phyloP scores from a whole-genome alignment of 208 protist species.

The Crithidia expoeki region DNA sequence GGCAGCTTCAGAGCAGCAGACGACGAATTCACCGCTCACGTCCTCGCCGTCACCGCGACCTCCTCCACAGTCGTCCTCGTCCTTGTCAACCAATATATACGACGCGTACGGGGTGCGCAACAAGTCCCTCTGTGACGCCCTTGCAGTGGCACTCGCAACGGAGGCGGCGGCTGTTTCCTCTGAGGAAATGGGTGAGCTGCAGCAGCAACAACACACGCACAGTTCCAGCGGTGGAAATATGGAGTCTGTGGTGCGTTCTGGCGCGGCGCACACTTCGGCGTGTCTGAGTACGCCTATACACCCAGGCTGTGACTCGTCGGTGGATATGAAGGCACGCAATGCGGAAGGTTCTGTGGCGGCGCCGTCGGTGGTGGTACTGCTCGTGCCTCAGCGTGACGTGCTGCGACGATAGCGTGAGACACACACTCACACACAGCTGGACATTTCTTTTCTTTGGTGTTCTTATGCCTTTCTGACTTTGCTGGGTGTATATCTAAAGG shows the following conservation, averaged over 20 bases:
- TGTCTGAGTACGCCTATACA: not conserved
- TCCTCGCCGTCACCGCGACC: not conserved
- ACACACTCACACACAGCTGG: not conserved
- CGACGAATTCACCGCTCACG: not conserved
- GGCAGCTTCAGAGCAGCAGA: slow-evolving; percentile 4
- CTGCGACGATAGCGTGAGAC: slow-evolving; percentile 14
- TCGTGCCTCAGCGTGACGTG: slow-evolving; percentile 30
- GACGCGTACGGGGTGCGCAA: slow-evolving; percentile 25
- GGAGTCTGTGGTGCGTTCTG: not conserved
- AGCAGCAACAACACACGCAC: not conserved
- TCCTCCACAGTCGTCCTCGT: not conserved
- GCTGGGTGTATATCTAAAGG: not conserved
- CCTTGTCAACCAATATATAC: not conserved
- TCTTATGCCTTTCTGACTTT: not conserved
- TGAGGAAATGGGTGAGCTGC: not conserved
- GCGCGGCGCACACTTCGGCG: not conserved
- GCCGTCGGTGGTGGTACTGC: slow-evolving; percentile 31
- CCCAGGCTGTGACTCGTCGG: not conserved
- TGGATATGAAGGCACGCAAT: not conserved
- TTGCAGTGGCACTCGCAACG: slow-evolving; percentile 33
- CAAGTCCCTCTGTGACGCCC: slow-evolving; percentile 41
- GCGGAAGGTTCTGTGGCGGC: slow-evolving; percentile 8
- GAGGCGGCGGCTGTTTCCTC: slow-evolving; percentile 24
- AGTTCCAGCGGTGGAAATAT: not conserved
- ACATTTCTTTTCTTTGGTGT: slow-evolving; percentile 3